Evolutionary conservation across 805 yeast species (phyloP).

Genomic region (Cyberlindnera misumaiensis): DNA sequence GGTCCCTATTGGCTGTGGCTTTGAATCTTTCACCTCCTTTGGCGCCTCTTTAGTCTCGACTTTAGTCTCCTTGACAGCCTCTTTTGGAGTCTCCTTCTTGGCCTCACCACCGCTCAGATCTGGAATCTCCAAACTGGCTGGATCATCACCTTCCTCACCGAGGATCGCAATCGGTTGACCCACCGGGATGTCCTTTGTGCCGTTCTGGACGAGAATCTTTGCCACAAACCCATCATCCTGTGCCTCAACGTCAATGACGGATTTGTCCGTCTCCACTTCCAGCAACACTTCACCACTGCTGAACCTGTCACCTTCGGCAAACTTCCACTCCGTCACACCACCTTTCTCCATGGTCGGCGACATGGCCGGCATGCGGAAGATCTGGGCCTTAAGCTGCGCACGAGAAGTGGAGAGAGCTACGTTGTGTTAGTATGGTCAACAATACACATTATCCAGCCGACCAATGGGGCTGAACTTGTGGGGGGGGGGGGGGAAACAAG

Average conservation of each 20-base stretch:
- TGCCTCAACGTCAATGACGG: conserved; percentile 79
- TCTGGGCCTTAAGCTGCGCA: conserved; percentile 24
- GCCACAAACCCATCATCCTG: conserved; percentile 89
- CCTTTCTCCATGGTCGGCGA: conserved; percentile 98
- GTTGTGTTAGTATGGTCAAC: conserved; percentile 2
- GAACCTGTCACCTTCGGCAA: conserved; percentile 68
- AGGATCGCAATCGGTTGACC: conserved; percentile 85
- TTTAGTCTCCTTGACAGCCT: conserved; percentile 15
- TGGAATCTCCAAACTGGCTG: conserved; percentile 58
- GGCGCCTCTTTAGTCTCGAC: conserved; percentile 9
- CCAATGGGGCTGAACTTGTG: background rate
- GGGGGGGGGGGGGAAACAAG: background rate
- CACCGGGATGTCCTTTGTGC: conserved; percentile 74
- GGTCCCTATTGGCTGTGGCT: conserved; percentile 13
- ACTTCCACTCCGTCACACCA: conserved; percentile 85
- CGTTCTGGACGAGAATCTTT: conserved; percentile 61
- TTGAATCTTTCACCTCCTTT: conserved; percentile 4
- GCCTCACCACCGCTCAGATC: conserved; percentile 11
- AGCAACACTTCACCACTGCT: conserved; percentile 75
- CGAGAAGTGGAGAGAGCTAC: conserved; percentile 22
- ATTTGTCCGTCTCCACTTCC: conserved; percentile 84
- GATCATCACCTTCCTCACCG: conserved; percentile 86
- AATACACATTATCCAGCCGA: too few relatives aligned
- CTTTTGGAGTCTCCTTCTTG: conserved; percentile 7
- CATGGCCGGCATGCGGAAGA: conserved; percentile 96